Conservation (phyloP, 768 basidiomycete species). For the Termitomyces heimii region DNA sequence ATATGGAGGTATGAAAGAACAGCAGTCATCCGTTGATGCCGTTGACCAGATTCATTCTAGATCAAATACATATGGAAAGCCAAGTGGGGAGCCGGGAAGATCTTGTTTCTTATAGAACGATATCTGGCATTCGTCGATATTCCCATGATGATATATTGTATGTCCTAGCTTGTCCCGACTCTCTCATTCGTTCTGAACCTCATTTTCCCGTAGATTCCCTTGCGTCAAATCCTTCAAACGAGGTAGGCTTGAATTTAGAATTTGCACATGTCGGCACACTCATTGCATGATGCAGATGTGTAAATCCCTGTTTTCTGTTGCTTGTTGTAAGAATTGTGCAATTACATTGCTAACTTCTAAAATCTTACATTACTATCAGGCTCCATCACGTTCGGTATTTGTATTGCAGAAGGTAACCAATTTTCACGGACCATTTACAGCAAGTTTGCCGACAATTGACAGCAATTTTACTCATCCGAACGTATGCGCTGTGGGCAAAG, state of each 20-base stretch:
- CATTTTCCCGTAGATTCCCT: not conserved
- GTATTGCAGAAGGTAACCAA: constrained; percentile 8
- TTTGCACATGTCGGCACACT: not conserved
- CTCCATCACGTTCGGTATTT: constrained; percentile 2
- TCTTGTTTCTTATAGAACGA: constrained; percentile 19
- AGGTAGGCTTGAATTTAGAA: not conserved
- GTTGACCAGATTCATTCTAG: constrained; percentile 4
- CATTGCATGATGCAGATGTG: not conserved
- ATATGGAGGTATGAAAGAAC: constrained; percentile 1
- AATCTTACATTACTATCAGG: not conserved
- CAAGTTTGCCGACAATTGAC: not conserved
- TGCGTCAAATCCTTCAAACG: not conserved
- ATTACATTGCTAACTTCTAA: not conserved
- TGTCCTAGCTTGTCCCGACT: not conserved
- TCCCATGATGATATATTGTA: constrained; percentile 14
- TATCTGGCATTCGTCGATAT: constrained; percentile 22
- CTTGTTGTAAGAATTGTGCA: not conserved
- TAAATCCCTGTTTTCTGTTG: not conserved
- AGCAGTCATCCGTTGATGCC: not conserved
- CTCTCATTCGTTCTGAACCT: not conserved
- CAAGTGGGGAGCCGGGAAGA: constrained; percentile 17
- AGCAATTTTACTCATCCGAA: constrained; percentile 15
- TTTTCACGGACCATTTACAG: no score
- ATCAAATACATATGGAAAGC: constrained; percentile 19
- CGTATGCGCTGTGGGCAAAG: constrained; percentile 13